Conservation (phyloP, 495 filamentous ascomycete species). For the Penicillium longicatenatum region DNA sequence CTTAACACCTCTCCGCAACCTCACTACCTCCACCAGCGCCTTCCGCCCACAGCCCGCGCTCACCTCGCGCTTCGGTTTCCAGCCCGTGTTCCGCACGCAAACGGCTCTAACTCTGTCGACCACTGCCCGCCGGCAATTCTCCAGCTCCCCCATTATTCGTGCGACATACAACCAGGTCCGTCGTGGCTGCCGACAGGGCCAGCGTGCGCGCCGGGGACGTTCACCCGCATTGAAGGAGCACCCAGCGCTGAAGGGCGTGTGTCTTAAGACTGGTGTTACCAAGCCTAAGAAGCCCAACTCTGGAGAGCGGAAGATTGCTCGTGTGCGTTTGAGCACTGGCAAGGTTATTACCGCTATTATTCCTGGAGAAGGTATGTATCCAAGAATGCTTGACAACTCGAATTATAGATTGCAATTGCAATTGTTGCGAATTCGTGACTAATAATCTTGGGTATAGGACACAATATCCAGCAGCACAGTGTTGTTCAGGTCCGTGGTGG, state of each 20-base stretch:
- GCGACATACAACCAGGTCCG: conserved; percentile 58
- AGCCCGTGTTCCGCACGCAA: conserved; percentile 38
- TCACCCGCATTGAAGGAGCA: conserved; percentile 80
- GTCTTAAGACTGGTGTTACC: conserved; percentile 85
- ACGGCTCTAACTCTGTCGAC: conserved; percentile 23
- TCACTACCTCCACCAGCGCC: conserved; percentile 20
- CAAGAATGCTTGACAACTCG: background rate
- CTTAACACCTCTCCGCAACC: conserved; percentile 23
- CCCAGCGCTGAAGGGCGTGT: conserved; percentile 91
- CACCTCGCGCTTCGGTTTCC: conserved; percentile 33
- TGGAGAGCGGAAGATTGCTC: conserved; percentile 87
- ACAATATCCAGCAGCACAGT: conserved; percentile 98
- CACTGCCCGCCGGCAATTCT: conserved; percentile 41
- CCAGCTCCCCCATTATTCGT: conserved; percentile 40
- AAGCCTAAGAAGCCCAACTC: conserved; percentile 99
- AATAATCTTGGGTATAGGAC: conserved; percentile 54
- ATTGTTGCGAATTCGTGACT: background rate
- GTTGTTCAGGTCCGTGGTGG: conserved; percentile 94
- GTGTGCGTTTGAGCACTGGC: conserved; percentile 84
- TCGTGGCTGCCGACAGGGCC: conserved; percentile 72
- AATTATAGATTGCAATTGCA: background rate
- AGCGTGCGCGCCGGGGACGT: conserved; percentile 76
- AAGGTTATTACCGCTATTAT: conserved; percentile 89
- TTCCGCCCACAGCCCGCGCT: conserved; percentile 20
- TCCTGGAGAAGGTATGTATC: conserved; percentile 77